phyloP scores from a whole-genome alignment of 257 asterid species.

The Rehmannia glutinosa region DNA sequence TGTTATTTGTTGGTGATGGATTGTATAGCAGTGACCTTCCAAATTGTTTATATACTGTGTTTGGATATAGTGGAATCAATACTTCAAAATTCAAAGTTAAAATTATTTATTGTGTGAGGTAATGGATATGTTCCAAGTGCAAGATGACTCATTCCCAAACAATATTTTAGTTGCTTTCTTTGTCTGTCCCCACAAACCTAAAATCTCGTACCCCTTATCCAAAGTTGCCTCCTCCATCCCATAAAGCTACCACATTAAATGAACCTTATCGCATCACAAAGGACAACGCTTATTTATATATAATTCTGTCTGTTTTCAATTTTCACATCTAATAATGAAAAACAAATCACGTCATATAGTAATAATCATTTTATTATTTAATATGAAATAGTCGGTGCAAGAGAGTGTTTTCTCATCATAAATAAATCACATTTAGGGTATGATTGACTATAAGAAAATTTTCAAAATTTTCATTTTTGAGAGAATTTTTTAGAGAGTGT shows the following conservation, averaged over 20 bases:
- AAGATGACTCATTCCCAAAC: background rate
- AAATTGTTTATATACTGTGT: background rate
- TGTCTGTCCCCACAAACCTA: conserved; percentile 7
- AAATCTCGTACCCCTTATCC: conserved; percentile 17
- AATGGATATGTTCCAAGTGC: conserved; percentile 19
- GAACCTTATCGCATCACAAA: conserved; percentile 6
- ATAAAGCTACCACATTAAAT: background rate
- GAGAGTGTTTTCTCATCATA: background rate
- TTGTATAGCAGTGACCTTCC: conserved; percentile 1
- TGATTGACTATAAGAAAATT: too few species aligned
- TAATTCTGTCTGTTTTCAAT: background rate
- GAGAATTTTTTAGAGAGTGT: too few species aligned
- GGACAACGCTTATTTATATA: too few species aligned
- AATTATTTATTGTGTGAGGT: background rate
- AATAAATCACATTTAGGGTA: too few species aligned
- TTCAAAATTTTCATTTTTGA: too few species aligned
- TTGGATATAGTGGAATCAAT: conserved; percentile 6
- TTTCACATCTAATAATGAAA: background rate
- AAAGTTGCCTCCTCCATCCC: conserved; percentile 4
- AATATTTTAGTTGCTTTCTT: background rate
- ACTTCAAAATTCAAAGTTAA: background rate
- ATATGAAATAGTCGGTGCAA: too few species aligned
- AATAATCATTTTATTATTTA: too few species aligned
- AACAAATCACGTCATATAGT: too few species aligned
- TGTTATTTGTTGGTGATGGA: background rate